Percentiles rank a stretch among this genome's conserved stretches.
Evolutionary conservation across 1,284 basidiomycete species (phyloP).

Genomic region (Leccinum fuscescens): DNA sequence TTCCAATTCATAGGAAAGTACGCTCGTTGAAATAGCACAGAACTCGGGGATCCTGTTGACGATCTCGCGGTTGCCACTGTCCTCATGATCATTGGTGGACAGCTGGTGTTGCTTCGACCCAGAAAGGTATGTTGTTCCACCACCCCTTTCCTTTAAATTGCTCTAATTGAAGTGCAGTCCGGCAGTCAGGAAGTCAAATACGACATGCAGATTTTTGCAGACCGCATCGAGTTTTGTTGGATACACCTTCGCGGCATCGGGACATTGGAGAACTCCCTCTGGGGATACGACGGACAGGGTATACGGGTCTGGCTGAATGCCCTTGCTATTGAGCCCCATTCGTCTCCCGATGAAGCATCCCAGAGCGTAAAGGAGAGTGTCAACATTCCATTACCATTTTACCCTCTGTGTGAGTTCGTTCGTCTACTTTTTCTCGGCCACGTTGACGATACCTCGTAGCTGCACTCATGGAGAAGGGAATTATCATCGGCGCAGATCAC

Average conservation of each 20-base stretch:
- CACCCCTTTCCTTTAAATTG: not conserved
- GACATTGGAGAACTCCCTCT: constrained; percentile 92
- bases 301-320: constrained; percentile 97
- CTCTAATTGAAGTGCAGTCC: constrained; percentile 44
- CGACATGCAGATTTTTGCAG: constrained; percentile 96
- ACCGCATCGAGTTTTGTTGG: constrained; percentile 98
- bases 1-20: not conserved
- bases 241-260: constrained; percentile 93
- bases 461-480: constrained; percentile 95
- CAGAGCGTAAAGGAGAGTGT: constrained; percentile 89
- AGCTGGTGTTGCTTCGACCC: constrained; percentile 84
- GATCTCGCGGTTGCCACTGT: constrained; percentile 94
- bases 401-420: constrained; percentile 81
- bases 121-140: constrained; percentile 54
- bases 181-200: constrained; percentile 91
- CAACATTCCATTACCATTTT: constrained; percentile 88
- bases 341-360: constrained; percentile 41
- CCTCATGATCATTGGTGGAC: constrained; percentile 93
- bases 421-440: constrained; percentile 1
- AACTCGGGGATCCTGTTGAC: constrained; percentile 90
- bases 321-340: constrained; percentile 74
- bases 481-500: constrained; percentile 94
- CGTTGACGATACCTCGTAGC: constrained; percentile 46
- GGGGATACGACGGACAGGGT: constrained; percentile 92
- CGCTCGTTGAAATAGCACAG: constrained; percentile 41